Evolutionary conservation across 768 basidiomycete species (phyloP).

Genomic region (Suillus lakei): DNA sequence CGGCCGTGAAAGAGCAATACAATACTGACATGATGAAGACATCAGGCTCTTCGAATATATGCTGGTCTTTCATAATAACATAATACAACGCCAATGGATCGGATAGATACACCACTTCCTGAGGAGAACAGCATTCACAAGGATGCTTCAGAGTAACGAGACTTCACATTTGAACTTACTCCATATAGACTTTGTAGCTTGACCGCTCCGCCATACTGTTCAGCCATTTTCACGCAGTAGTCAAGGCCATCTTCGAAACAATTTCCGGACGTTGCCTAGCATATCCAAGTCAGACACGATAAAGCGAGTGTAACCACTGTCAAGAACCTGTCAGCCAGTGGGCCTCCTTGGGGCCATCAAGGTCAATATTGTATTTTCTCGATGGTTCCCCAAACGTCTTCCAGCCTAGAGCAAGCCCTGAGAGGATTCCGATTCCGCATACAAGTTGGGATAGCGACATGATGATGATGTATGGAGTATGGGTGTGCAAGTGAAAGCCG

Average conservation of each 20-base stretch:
- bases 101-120: slow-evolving; percentile 40
- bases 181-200: not conserved
- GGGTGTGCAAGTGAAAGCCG: not conserved
- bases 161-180: slow-evolving; percentile 14
- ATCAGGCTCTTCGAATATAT: slow-evolving; percentile 51
- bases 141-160: slow-evolving; percentile 10
- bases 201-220: slow-evolving; percentile 1
- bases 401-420: not conserved
- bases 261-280: not conserved
- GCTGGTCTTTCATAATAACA: slow-evolving; percentile 53
- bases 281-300: not conserved
- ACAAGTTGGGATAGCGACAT: slow-evolving; percentile 4
- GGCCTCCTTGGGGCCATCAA: not conserved
- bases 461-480: not conserved
- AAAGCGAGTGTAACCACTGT: not conserved
- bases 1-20: not conserved
- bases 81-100: slow-evolving; percentile 54
- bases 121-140: not conserved
- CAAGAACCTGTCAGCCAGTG: not conserved
- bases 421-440: slow-evolving; percentile 1
- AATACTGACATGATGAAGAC: slow-evolving; percentile 48
- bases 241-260: not conserved
- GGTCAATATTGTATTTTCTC: not conserved
- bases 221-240: not conserved
- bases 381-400: not conserved